Base-by-base conservation (phyloP, 2,329 filamentous ascomycete genomes). In the Davidsoniella virescens region DNA sequence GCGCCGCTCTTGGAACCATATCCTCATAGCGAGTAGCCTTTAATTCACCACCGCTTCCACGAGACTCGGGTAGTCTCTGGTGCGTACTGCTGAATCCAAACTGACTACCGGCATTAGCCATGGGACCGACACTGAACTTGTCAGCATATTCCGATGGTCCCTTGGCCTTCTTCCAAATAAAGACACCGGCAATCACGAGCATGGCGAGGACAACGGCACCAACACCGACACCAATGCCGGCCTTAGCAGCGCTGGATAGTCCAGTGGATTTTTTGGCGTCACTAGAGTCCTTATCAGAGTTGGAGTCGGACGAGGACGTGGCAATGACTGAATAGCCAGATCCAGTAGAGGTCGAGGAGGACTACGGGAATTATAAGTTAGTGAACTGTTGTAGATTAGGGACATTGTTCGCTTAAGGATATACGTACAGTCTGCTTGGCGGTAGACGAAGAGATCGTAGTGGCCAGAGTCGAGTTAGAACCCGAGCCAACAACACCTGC, bases 1-100 rank as follows among this genome's bases (percentile, higher is more conserved):
- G 74, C 44, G 69, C 65, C 53, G 69, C 65, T 42, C 72, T 64
- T 25, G 72, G 72, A 18, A 72, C 57, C 72, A 76, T 73, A 55
- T 78, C 74, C 59, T 78, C 74, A 55, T 78, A 78, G 40, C 72
- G 67, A 53, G 70, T 67, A 3, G 71, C 67, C 53, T 69, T 68
- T 57, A 70, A 63, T 55, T 77, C 72, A 41, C 48, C 47, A n/a
- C 20, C 40, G 10, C 26, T 33, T 33, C 26, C 26, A 33, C 26
- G 26, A 25, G 47, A 20, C 25, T 54, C 41, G 18, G 37, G 36
- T 17, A 51, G 38, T 10, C 51, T 38, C 40, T 51, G 47, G 38
- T 50, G 48, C 8, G 53, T 52, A 44, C 48, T 51, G 29, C 43
- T 44, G 39, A 39, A 53, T 2, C 49, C 52, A 40, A 56, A 59